phyloP scores from a whole-genome alignment of 2,329 filamentous ascomycete species.

The Talaromyces pinophilus region DNA sequence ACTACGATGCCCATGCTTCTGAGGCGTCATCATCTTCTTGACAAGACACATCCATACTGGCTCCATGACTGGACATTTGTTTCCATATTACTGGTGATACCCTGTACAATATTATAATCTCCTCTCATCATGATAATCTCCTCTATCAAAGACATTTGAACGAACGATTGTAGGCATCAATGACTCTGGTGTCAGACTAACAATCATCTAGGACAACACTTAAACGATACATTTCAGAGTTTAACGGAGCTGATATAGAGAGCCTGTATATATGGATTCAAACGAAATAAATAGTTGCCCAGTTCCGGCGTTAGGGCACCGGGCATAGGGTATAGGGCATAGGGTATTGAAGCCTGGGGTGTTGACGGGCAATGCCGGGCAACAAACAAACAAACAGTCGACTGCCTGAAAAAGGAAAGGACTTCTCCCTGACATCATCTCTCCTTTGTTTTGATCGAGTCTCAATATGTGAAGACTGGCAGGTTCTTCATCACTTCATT shows the following conservation, averaged over 20 bases:
- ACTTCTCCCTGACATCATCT: neutral
- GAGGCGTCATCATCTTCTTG: neutral
- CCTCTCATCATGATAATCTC: neutral
- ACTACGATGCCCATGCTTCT: conserved; percentile 5
- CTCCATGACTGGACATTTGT: neutral
- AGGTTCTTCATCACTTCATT: neutral
- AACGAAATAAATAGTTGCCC: neutral
- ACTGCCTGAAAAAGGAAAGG: neutral
- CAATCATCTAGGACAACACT: neutral
- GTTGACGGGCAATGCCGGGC: conserved; percentile 1
- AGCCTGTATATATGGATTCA: neutral
- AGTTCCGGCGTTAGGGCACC: neutral
- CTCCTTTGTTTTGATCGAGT: neutral
- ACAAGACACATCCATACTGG: neutral
- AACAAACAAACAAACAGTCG: neutral
- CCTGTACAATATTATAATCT: neutral
- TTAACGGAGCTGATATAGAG: neutral
- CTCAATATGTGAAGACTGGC: neutral
- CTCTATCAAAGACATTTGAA: neutral
- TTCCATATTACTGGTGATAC: neutral
- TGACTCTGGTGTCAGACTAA: neutral
- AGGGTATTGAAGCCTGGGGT: neutral
- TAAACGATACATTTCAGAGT: neutral
- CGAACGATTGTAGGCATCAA: neutral
- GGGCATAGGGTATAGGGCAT: neutral